Percentiles rank a stretch among this genome's conserved stretches.
phyloP scores from a whole-genome alignment of 305 asterid genomes.

The Withania somnifera region DNA sequence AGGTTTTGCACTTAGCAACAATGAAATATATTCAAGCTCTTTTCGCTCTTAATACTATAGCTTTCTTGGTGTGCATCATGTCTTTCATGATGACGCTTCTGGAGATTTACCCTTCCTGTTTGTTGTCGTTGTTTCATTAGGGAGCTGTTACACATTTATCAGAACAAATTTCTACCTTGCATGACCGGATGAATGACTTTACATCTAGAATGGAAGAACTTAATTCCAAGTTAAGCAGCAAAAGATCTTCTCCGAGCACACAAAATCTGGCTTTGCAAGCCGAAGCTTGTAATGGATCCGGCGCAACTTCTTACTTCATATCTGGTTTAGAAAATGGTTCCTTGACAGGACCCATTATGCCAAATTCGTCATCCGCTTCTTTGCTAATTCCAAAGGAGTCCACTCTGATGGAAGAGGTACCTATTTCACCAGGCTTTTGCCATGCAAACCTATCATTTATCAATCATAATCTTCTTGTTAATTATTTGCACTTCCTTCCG shows the following conservation, averaged over 20 bases:
- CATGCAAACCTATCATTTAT: neutral
- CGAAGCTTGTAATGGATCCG: slow-evolving; percentile 73
- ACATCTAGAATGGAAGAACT: slow-evolving; percentile 67
- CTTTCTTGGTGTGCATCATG: neutral
- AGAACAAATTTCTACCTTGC: slow-evolving; percentile 83
- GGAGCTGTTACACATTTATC: slow-evolving; percentile 66
- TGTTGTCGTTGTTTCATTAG: slow-evolving; percentile 15
- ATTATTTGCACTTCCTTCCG: neutral
- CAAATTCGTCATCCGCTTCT: slow-evolving; percentile 67
- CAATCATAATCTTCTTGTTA: neutral
- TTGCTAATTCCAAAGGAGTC: slow-evolving; percentile 68
- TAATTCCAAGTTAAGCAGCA: slow-evolving; percentile 49
- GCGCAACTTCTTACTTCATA: slow-evolving; percentile 78
- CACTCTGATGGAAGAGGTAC: slow-evolving; percentile 79
- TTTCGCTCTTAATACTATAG: neutral
- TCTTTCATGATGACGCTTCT: neutral
- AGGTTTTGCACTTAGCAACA: slow-evolving; percentile 26
- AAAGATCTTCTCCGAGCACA: slow-evolving; percentile 37
- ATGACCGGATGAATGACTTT: slow-evolving; percentile 89
- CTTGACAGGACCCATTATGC: slow-evolving; percentile 53
- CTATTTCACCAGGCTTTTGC: neutral
- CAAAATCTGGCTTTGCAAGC: slow-evolving; percentile 41
- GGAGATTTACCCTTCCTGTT: neutral
- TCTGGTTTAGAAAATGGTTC: slow-evolving; percentile 85
- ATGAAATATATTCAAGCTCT: neutral